Evolutionary conservation across 2,329 filamentous ascomycete species (phyloP), one percentile per base, ranked within the genome.

Genomic region (Xylaria hypoxylon): DNA sequence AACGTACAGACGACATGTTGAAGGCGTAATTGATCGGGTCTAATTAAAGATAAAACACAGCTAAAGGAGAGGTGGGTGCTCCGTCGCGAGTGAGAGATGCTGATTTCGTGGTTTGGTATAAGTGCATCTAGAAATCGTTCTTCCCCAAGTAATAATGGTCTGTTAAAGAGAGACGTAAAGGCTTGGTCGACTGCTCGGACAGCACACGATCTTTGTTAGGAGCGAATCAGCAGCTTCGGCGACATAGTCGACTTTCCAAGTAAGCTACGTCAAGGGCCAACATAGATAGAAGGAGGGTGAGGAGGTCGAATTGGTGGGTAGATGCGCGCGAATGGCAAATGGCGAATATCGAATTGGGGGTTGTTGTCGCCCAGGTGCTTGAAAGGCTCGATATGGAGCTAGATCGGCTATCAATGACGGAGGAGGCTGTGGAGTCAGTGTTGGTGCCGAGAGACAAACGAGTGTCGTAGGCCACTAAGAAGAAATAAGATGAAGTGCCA

Each of bases 1-100:
- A 31, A 77, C 77, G 65, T 80, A 81, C 79, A 65, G 77, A 72
- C 65, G 79, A 75, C 80, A 81, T 81, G 59, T 62, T 79, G 74
- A 69, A 63, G 58, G 53, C 44, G 66, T 65, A 65, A 68, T 68
- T 61, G 65, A 52, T 56, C 24, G 40, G 65, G 62, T 10, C 50
- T 15, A 28, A 48, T 31, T 44, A 38, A 68, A 60, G 24, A 47
- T 38, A 66, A 58, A 62, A 66, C 64, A 64, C 64, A 56, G 58
- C 24, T 63, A 42, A 33, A 48, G 40, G 17, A 53, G 62, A 68
- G 63, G 51, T 57, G 58, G 52, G 19, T 26, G 63, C 56, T 62
- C 60, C 60, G 69, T 67, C 55, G 69, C 68, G 62, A 62, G 64
- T 56, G 13, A 38, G 19, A 48, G 24, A 28, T n/a, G 24, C 51